A percentile compares a stretch with the other conserved stretches of the same genome.
Conservation (phyloP, 2,329 filamentous ascomycete genomes). For the Fusarium miscanthi region DNA sequence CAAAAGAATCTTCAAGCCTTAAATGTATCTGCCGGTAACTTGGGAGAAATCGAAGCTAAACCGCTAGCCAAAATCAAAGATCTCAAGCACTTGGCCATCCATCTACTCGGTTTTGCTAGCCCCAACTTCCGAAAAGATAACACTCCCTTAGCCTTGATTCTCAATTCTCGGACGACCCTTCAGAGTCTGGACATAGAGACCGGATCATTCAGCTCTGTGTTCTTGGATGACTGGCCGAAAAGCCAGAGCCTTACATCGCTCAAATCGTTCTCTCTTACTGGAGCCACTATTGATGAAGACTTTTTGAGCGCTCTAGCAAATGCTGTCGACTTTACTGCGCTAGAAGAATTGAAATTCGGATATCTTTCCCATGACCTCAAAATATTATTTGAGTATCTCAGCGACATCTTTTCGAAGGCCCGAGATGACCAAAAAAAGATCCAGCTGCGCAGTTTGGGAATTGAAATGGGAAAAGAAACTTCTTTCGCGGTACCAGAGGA, state of each 20-base stretch:
- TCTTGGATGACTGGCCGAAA: background rate
- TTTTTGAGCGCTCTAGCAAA: background rate
- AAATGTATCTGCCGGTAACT: background rate
- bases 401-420: background rate
- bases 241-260: background rate
- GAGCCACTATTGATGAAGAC: background rate
- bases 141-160: background rate
- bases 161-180: slow-evolving; percentile 34
- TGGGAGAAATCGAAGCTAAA: background rate
- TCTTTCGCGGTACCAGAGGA: background rate
- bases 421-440: background rate
- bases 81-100: slow-evolving; percentile 23
- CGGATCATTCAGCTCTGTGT: background rate
- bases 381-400: slow-evolving; percentile 2
- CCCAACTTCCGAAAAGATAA: background rate
- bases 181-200: background rate
- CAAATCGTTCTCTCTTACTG: slow-evolving; percentile 15
- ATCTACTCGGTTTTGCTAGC: background rate
- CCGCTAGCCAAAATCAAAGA: slow-evolving; percentile 18
- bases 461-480: background rate
- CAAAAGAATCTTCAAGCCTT: slow-evolving; percentile 27
- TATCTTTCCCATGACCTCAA: background rate
- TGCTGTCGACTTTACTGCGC: slow-evolving; percentile 19
- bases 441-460: background rate
- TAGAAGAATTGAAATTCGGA: slow-evolving; percentile 10